phyloP scores from a whole-genome alignment of 2,329 filamentous ascomycete genomes.

The Trichoderma asperellum region DNA sequence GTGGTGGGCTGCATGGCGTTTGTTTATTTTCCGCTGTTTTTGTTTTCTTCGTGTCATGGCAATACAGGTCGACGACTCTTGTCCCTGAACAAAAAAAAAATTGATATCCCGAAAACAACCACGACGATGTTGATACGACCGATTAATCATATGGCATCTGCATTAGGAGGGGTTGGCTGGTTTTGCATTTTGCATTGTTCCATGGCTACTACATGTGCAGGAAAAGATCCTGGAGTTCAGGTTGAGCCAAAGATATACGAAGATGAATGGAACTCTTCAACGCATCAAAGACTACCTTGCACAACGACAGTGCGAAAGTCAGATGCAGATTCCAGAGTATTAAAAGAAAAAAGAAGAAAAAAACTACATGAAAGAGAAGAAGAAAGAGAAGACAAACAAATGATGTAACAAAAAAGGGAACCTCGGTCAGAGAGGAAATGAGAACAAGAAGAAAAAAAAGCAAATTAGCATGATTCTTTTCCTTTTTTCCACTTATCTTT shows the following conservation, averaged over 20 bases:
- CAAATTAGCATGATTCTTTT: constrained; percentile 21
- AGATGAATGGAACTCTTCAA: constrained; percentile 29
- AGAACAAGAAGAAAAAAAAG: constrained; percentile 4
- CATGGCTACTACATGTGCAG: constrained; percentile 31
- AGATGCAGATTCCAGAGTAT: constrained; percentile 16
- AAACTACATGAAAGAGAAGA: constrained; percentile 9
- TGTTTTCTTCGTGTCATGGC: constrained; percentile 34
- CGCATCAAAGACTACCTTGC: constrained; percentile 12
- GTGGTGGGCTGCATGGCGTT: constrained; percentile 11
- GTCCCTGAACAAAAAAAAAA: constrained; percentile 34
- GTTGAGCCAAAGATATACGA: constrained; percentile 26
- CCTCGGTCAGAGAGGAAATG: not conserved
- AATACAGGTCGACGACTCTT: constrained; percentile 34
- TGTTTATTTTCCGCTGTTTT: constrained; percentile 32
- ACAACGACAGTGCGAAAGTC: not conserved
- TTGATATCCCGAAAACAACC: constrained; percentile 35
- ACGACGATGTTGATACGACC: constrained; percentile 34
- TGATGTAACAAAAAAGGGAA: constrained; percentile 11
- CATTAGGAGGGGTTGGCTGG: constrained; percentile 42
- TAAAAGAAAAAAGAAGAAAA: not conserved
- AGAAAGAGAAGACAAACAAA: constrained; percentile 17
- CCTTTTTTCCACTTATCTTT: not conserved
- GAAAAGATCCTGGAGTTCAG: constrained; percentile 33
- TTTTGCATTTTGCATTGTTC: constrained; percentile 37
- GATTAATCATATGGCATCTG: constrained; percentile 44